These are phyloP conservation scores for Malus hybrid DNA, from an alignment of 331 rosid species.

Conservation along the genomic window DNA sequence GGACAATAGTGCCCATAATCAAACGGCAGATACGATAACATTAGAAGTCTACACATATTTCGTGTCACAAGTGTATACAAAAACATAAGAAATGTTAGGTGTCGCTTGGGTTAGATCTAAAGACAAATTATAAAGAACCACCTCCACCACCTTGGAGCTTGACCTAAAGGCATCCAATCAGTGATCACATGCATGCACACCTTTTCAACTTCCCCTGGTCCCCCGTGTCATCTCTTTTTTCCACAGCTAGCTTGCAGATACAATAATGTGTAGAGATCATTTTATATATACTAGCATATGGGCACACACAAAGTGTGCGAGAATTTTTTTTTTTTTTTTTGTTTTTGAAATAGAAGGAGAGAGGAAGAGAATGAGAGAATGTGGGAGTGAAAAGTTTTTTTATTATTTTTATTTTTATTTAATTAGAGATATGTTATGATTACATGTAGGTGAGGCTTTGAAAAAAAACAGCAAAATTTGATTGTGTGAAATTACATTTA, in stretches of 20 bases:
- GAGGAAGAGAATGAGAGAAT: too few relatives aligned
- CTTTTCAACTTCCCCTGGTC: background rate
- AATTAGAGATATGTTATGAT: too few relatives aligned
- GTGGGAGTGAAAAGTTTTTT: too few relatives aligned
- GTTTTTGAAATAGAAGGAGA: too few relatives aligned
- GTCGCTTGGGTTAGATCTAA: background rate
- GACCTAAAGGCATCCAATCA: background rate
- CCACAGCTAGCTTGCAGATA: background rate
- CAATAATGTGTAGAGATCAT: too few relatives aligned
- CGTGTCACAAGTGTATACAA: background rate
- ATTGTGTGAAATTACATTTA: too few relatives aligned
- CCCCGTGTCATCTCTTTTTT: background rate
- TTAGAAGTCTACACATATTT: background rate
- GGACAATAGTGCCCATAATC: background rate
- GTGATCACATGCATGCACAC: background rate
- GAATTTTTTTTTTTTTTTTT: too few relatives aligned
- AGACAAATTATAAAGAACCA: background rate
- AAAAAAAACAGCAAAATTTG: too few relatives aligned
- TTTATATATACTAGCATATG: too few relatives aligned
- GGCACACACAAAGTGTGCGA: too few relatives aligned
- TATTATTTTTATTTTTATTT: too few relatives aligned
- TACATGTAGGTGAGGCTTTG: too few relatives aligned
- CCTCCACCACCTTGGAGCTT: background rate
- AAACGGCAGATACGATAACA: background rate
- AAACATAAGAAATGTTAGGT: background rate